These are phyloP conservation scores for Suaeda aralocaspica DNA, from an alignment of 148 eudicot genomes.

Conservation along the genomic window DNA sequence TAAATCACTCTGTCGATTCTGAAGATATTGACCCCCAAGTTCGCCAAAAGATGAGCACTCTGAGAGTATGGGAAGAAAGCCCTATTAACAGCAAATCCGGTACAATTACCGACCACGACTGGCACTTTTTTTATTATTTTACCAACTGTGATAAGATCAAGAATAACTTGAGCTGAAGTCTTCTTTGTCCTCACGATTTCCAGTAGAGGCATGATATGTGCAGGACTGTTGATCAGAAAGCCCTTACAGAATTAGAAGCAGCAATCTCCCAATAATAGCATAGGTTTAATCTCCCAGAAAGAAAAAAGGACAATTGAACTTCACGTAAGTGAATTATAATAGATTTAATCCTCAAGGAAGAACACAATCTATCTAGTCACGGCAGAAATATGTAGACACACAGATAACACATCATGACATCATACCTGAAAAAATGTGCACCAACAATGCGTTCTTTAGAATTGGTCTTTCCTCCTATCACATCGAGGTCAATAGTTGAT, in stretches of 20 bases:
- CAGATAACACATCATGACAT: conserved; percentile 1
- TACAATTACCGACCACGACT: conserved; percentile 94
- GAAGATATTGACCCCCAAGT: conserved; percentile 78
- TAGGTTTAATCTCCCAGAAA: not conserved
- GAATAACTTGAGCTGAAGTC: conserved; percentile 85
- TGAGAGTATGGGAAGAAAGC: conserved; percentile 84
- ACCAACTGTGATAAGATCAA: conserved; percentile 81
- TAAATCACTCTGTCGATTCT: conserved; percentile 76
- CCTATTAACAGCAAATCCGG: conserved; percentile 92
- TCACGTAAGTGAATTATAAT: no score
- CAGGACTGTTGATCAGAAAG: conserved; percentile 66
- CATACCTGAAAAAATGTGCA: conserved; percentile 96
- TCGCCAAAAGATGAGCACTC: conserved; percentile 65
- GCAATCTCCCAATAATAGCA: not conserved
- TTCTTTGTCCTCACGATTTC: conserved; percentile 85
- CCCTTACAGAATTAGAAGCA: conserved; percentile 20
- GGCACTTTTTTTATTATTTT: conserved; percentile 83
- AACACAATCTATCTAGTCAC: not conserved
- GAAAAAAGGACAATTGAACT: not conserved
- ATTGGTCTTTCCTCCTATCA: conserved; percentile 69
- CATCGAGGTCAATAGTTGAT: conserved; percentile 78
- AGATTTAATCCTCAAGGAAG: no score
- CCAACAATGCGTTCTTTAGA: conserved; percentile 85
- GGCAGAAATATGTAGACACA: not conserved
- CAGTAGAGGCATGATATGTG: conserved; percentile 89